A percentile compares a stretch with the other conserved stretches of the same genome.
These are phyloP conservation scores for Fusarium pseudocircinatum DNA, from an alignment of 2,329 filamentous ascomycete species.

Conservation along the genomic window DNA sequence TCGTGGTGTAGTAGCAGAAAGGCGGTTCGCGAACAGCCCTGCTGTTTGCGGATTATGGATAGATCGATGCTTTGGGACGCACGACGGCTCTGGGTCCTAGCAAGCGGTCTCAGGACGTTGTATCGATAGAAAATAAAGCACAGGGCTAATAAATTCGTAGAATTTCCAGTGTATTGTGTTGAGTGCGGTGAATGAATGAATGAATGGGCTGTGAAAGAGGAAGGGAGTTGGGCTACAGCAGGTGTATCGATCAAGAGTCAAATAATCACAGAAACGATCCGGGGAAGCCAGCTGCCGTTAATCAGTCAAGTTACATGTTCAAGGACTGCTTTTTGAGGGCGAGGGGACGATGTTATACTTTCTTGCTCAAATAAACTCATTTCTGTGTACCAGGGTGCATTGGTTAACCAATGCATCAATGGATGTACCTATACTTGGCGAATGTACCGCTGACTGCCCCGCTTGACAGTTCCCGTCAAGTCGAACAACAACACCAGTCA, in stretches of 20 bases:
- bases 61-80: neutral
- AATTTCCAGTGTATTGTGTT: neutral
- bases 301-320: neutral
- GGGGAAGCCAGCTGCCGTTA: neutral
- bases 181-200: neutral
- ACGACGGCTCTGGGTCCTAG: neutral
- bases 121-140: neutral
- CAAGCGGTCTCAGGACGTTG: neutral
- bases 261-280: neutral
- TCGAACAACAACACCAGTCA: neutral
- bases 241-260: neutral
- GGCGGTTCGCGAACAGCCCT: neutral
- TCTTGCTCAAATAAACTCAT: constrained; percentile 35
- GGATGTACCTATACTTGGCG: constrained; percentile 26
- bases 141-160: neutral
- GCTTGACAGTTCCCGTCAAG: neutral
- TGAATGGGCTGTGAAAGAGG: neutral
- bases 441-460: constrained; percentile 8
- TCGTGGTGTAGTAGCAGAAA: neutral
- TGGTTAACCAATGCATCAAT: neutral
- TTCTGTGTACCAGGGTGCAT: neutral
- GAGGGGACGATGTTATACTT: constrained; percentile 3
- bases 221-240: neutral
- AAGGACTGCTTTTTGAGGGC: neutral
- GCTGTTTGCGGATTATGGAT: neutral